These are phyloP conservation scores for Kluyveromyces marxianus DNA, from an alignment of 1,139 yeast genomes.

Conservation along the genomic window DNA sequence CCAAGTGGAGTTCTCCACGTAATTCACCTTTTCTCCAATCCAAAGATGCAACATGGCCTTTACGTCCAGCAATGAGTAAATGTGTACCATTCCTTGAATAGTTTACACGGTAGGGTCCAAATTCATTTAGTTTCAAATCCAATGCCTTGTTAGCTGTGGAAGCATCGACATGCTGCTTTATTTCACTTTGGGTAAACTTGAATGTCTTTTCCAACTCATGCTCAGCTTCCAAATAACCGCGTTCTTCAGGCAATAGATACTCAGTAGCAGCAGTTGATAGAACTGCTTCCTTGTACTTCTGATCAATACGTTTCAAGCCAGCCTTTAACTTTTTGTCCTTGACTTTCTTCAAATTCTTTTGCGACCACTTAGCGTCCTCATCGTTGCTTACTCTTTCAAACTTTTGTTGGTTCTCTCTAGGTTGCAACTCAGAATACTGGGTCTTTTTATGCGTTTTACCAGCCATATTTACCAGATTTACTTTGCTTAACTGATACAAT, in stretches of 20 bases:
- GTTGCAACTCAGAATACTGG: slow-evolving; percentile 7
- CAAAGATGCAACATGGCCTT: slow-evolving; percentile 93
- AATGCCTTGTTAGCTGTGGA: slow-evolving; percentile 70
- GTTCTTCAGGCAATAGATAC: slow-evolving; percentile 72
- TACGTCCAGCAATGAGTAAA: slow-evolving; percentile 73
- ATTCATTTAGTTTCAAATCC: slow-evolving; percentile 62
- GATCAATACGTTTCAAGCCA: slow-evolving; percentile 59
- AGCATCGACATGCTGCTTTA: slow-evolving; percentile 69
- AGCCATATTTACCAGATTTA: background rate
- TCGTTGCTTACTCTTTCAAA: slow-evolving; percentile 26
- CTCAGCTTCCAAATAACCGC: slow-evolving; percentile 85
- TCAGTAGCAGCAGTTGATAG: slow-evolving; percentile 82
- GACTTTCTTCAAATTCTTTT: slow-evolving; percentile 31
- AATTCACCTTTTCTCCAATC: slow-evolving; percentile 90
- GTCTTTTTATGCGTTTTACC: background rate
- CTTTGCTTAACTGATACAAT: background rate
- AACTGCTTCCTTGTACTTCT: slow-evolving; percentile 70
- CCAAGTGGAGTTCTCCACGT: slow-evolving; percentile 73
- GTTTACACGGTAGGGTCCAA: slow-evolving; percentile 82
- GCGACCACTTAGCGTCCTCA: slow-evolving; percentile 13
- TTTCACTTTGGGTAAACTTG: slow-evolving; percentile 77
- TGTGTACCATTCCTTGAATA: slow-evolving; percentile 85
- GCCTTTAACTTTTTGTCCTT: slow-evolving; percentile 60
- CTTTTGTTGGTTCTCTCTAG: slow-evolving; percentile 22
- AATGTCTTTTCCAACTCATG: slow-evolving; percentile 83